phyloP scores from a whole-genome alignment of 352 stramenopile species.

The Chloridella minuta region DNA sequence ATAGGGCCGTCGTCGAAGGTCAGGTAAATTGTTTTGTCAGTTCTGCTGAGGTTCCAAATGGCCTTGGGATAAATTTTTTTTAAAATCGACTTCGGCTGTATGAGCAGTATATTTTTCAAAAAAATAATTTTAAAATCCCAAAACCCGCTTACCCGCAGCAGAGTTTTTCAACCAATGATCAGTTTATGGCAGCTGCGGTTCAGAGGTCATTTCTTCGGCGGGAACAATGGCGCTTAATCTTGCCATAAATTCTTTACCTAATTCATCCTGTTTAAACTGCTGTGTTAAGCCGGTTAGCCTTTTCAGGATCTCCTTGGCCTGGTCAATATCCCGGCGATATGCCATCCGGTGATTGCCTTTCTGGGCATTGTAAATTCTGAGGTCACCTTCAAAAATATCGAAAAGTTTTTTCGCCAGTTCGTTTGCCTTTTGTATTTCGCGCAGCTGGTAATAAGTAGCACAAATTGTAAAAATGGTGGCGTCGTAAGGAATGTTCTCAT shows the following conservation, averaged over 20 bases:
- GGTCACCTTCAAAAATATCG: background rate
- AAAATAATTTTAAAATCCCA: background rate
- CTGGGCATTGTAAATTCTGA: background rate
- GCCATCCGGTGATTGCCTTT: background rate
- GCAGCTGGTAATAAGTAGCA: background rate
- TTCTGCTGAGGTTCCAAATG: background rate
- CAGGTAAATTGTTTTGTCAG: background rate
- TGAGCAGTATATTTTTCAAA: background rate
- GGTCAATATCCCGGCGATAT: background rate
- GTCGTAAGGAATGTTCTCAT: background rate
- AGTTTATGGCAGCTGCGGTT: background rate
- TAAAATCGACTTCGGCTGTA: background rate
- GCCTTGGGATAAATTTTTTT: background rate
- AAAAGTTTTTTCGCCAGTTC: background rate
- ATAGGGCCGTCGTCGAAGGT: background rate
- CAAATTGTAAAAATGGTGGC: background rate
- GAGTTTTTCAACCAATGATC: too few relatives aligned
- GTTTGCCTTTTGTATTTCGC: background rate
- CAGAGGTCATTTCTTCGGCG: background rate
- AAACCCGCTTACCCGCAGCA: too few relatives aligned
- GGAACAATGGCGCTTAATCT: background rate
- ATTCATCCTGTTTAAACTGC: background rate
- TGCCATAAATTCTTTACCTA: background rate
- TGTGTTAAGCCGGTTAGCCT: background rate
- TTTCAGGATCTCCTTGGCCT: background rate